These are phyloP conservation scores for Paracoccidioides brasiliensis DNA, from an alignment of 2,329 filamentous ascomycete species.

Conservation along the genomic window DNA sequence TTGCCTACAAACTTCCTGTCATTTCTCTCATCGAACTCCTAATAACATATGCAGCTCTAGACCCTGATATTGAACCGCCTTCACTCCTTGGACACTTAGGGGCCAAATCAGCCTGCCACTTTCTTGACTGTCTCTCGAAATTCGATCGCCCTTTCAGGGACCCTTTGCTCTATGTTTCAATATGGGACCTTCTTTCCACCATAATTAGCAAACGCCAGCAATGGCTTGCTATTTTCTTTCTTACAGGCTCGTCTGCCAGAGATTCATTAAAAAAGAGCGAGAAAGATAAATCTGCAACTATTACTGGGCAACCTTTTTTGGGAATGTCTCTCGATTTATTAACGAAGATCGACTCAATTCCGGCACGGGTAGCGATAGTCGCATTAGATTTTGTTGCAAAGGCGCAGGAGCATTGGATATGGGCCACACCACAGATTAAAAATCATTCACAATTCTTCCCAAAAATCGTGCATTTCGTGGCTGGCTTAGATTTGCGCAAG, in stretches of 20 bases:
- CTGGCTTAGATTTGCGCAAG: conserved; percentile 43
- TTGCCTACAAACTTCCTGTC: conserved; percentile 51
- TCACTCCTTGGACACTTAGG: conserved; percentile 87
- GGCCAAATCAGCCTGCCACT: conserved; percentile 66
- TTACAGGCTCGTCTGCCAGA: conserved; percentile 75
- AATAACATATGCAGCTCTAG: conserved; percentile 54
- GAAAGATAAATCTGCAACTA: conserved; percentile 35
- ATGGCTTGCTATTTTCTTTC: conserved; percentile 86
- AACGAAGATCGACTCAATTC: conserved; percentile 49
- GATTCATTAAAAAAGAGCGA: conserved; percentile 50
- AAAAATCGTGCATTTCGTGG: conserved; percentile 57
- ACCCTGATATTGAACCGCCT: conserved; percentile 59
- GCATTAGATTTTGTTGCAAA: conserved; percentile 78
- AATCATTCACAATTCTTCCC: conserved; percentile 62
- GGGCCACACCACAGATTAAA: conserved; percentile 71
- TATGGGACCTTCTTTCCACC: conserved; percentile 77
- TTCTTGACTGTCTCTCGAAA: conserved; percentile 63
- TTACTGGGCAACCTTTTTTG: conserved; percentile 54
- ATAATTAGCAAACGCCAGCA: conserved; percentile 84
- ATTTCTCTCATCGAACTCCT: conserved; percentile 60
- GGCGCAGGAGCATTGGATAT: conserved; percentile 90
- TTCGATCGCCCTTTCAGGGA: conserved; percentile 64
- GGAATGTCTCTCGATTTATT: conserved; percentile 60
- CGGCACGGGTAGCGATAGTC: conserved; percentile 54
- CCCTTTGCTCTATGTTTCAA: conserved; percentile 47